Percentiles rank a stretch among this genome's conserved stretches.
These are phyloP conservation scores for Termitomyces sp. DNA, from an alignment of 768 basidiomycete genomes.

Conservation along the genomic window DNA sequence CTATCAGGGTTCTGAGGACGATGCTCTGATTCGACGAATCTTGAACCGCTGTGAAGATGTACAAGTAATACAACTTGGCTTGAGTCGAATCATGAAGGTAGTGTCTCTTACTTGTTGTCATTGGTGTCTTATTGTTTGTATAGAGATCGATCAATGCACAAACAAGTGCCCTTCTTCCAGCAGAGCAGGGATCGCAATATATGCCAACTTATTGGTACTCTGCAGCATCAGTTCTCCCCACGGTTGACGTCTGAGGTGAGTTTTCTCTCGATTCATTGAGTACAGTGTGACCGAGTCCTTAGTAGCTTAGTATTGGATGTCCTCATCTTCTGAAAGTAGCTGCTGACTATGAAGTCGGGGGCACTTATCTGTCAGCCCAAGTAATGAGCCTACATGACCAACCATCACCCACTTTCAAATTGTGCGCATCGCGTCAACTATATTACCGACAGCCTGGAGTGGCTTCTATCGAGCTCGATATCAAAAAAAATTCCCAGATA, in stretches of 20 bases:
- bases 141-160: slow-evolving; percentile 45
- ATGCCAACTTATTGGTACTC: slow-evolving; percentile 50
- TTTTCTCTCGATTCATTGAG: slow-evolving; percentile 12
- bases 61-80: slow-evolving; percentile 24
- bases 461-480: slow-evolving; percentile 37
- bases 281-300: slow-evolving; percentile 8
- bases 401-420: slow-evolving; percentile 32
- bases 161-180: slow-evolving; percentile 32
- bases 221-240: slow-evolving; percentile 75
- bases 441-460: slow-evolving; percentile 42
- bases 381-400: slow-evolving; percentile 28
- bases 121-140: background rate
- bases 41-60: slow-evolving; percentile 30
- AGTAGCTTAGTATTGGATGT: slow-evolving; percentile 23
- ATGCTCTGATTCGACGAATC: slow-evolving; percentile 21
- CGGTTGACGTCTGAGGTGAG: slow-evolving; percentile 44
- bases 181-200: background rate
- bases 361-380: slow-evolving; percentile 38
- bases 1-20: slow-evolving; percentile 22
- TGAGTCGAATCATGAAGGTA: slow-evolving; percentile 43
- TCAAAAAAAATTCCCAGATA: slow-evolving; percentile 28
- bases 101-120: slow-evolving; percentile 10
- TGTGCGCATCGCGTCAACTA: slow-evolving; percentile 45
- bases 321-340: slow-evolving; percentile 37
- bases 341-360: slow-evolving; percentile 42